Percentiles rank a stretch among this genome's conserved stretches.
Conservation (phyloP, 2,329 filamentous ascomycete genomes). For the Aspergillus fumigatiaffinis region DNA sequence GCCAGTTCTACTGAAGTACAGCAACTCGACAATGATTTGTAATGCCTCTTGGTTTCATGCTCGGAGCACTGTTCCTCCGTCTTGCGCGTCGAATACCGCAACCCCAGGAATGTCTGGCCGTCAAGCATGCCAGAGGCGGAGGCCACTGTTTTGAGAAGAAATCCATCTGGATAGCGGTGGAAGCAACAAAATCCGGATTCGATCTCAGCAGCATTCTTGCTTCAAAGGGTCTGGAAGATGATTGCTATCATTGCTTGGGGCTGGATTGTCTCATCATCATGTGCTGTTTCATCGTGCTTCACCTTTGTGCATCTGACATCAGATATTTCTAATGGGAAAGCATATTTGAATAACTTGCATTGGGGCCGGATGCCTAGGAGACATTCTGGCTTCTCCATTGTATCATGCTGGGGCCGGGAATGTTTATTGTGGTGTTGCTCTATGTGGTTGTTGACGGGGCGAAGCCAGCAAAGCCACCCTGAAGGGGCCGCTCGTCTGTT, state of each 20-base stretch:
- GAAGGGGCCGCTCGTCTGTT: neutral
- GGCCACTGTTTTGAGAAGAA: neutral
- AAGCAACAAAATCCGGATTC: neutral
- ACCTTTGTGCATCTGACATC: neutral
- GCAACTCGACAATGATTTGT: neutral
- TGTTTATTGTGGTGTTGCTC: neutral
- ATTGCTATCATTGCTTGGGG: neutral
- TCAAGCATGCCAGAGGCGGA: neutral
- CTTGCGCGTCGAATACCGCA: neutral
- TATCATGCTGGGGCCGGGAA: neutral
- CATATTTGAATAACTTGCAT: neutral
- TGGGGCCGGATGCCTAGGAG: neutral
- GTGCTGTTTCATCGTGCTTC: neutral
- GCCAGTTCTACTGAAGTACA: neutral
- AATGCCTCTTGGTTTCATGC: neutral
- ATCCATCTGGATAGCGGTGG: neutral
- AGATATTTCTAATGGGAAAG: neutral
- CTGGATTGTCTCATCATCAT: neutral
- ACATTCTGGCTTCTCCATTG: neutral
- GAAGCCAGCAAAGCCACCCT: too few relatives aligned
- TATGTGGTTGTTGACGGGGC: too few relatives aligned
- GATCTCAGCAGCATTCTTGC: neutral
- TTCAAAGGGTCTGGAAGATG: neutral
- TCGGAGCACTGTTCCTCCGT: neutral
- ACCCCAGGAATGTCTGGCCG: neutral